phyloP scores from a whole-genome alignment of 2,329 filamentous ascomycete species.

The Fusarium guadeloupense region DNA sequence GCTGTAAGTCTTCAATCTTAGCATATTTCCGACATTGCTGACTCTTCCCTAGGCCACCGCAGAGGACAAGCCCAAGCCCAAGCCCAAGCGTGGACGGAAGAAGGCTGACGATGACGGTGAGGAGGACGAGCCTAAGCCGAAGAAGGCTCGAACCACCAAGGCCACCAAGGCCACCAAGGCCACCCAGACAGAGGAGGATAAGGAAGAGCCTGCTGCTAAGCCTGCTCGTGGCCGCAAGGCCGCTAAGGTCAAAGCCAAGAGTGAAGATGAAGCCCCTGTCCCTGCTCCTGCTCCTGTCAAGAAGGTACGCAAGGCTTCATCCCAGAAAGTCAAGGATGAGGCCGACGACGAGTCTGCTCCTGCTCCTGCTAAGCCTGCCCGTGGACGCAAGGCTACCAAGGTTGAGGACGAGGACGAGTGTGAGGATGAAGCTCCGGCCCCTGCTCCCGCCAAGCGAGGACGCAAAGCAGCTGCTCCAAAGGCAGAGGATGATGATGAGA shows the following conservation, averaged over 20 bases:
- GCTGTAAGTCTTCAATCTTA: slow-evolving; percentile 25
- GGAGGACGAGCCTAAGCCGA: slow-evolving; percentile 48
- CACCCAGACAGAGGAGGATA: slow-evolving; percentile 34
- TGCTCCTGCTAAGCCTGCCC: slow-evolving; percentile 28
- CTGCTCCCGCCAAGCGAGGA: slow-evolving; percentile 43
- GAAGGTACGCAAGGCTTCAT: slow-evolving; percentile 38
- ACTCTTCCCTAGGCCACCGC: slow-evolving; percentile 41
- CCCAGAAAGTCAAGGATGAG: slow-evolving; percentile 30
- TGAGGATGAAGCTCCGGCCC: slow-evolving; percentile 28
- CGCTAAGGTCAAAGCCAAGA: slow-evolving; percentile 38
- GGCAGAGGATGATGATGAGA: slow-evolving; percentile 30
- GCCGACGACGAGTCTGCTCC: slow-evolving; percentile 2
- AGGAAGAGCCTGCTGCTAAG: slow-evolving; percentile 35
- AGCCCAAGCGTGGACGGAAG: slow-evolving; percentile 50
- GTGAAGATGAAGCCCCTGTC: slow-evolving; percentile 22
- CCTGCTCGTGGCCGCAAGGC: slow-evolving; percentile 35
- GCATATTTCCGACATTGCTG: slow-evolving; percentile 4
- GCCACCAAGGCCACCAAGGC: slow-evolving; percentile 36
- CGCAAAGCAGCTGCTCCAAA: slow-evolving; percentile 20
- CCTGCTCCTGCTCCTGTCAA: slow-evolving; percentile 43
- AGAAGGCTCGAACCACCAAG: slow-evolving; percentile 47
- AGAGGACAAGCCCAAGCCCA: slow-evolving; percentile 43
- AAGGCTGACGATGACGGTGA: slow-evolving; percentile 49
- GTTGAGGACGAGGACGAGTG: slow-evolving; percentile 25
- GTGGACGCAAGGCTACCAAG: slow-evolving; percentile 25